Base-by-base conservation (phyloP, 441 rosid genomes). In the Aquilaria agallochum region DNA sequence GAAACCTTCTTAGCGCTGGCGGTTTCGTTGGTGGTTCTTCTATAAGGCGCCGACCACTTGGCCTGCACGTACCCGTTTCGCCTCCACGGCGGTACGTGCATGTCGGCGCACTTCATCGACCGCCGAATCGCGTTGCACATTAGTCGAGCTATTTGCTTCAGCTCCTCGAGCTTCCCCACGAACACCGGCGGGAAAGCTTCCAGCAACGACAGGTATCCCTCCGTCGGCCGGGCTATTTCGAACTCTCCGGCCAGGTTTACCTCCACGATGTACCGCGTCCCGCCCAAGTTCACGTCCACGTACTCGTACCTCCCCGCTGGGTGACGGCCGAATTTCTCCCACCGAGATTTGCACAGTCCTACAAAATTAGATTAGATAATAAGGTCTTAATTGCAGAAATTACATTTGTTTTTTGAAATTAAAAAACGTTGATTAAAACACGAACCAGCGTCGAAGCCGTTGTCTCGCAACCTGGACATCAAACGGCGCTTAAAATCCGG, bases 281-380 rank as follows among this genome's bases (percentile, higher is more conserved):
- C 76, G 0, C 48, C 71, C 5, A 59, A 60, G 40, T 78, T 85
- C 50, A 68, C 67, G 2, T 82, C 83, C 0, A 93, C 65, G 52
- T 83, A 90, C 13, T 88, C 85, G 55, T 86, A 77, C 6, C 68
- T 74, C 53, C 98, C 97, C 0, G 85, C 71, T 0, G 83, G 90
- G 50, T 77, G 60, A 70, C 72, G 64, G 5, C 81, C 81, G 9
- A 72, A 72, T 76, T 68, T 90, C 72, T 87, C 94, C 98, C 97
- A 88, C 52, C 74, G 74, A 0, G 96, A 82, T 66, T 88, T 88
- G 97, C 97, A 92, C 2, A 92, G 84, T 50, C 98, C 96, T 89
- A 70, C 14, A 5, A 5, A 20, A 64, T 32, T 5, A 53, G 46
- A 30, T 65, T 32, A 56, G 34, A 30, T 31, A 50, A 15, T 15